A percentile compares a stretch with the other conserved stretches of the same genome.
Evolutionary conservation across 1,139 yeast genomes (phyloP).

Genomic region (Starmera stellimalicola): DNA sequence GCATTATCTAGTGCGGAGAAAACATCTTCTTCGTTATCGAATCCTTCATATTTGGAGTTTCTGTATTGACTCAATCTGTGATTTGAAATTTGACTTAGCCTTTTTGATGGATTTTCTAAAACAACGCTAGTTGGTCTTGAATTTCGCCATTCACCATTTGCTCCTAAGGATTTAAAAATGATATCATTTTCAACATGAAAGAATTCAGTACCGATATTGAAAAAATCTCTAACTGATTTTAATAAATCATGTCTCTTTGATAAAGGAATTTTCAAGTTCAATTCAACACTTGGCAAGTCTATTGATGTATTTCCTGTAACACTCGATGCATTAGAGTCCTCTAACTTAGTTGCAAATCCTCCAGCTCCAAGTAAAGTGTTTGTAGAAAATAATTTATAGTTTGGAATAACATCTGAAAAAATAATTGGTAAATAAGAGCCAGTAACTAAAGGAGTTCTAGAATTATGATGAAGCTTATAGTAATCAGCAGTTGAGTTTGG

Average conservation of each 20-base stretch:
- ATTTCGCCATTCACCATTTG: constrained; percentile 22
- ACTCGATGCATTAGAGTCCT: constrained; percentile 9
- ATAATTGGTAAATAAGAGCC: constrained; percentile 55
- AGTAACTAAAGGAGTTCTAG: constrained; percentile 38
- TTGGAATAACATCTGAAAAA: constrained; percentile 45
- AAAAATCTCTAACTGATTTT: constrained; percentile 46
- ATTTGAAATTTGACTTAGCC: constrained; percentile 26
- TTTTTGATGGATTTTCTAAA: constrained; percentile 34
- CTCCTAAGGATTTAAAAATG: constrained; percentile 42
- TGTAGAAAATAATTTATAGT: constrained; percentile 46
- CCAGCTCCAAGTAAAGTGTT: constrained; percentile 40
- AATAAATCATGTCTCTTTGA: constrained; percentile 37
- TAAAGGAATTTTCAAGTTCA: constrained; percentile 21
- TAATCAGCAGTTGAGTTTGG: constrained; percentile 35
- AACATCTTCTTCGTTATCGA: constrained; percentile 6
- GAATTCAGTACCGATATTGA: constrained; percentile 46
- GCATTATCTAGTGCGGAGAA: constrained; percentile 24
- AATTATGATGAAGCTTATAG: constrained; percentile 29
- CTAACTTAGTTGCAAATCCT: constrained; percentile 21
- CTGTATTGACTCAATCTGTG: constrained; percentile 14
- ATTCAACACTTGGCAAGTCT: constrained; percentile 23
- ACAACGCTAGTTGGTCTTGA: constrained; percentile 38
- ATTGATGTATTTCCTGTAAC: constrained; percentile 28
- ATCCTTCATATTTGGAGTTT: constrained; percentile 12
- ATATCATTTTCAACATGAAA: constrained; percentile 44